A percentile compares a stretch with the other conserved stretches of the same genome.
These are phyloP conservation scores for Chenopodium suecicum DNA, from an alignment of 148 eudicot species.

Conservation along the genomic window DNA sequence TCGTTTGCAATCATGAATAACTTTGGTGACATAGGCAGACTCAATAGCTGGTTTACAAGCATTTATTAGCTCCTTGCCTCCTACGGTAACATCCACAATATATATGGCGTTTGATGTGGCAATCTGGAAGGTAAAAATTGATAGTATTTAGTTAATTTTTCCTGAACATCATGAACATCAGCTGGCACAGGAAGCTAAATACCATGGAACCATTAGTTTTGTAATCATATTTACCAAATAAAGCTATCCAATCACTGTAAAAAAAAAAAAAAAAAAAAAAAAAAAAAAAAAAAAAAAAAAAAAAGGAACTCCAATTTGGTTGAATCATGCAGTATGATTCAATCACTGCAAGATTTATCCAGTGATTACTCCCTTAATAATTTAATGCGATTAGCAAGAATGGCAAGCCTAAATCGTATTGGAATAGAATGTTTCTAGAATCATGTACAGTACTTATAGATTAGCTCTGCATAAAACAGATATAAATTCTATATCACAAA, in stretches of 20 bases:
- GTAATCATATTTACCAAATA: too few species aligned
- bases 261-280: too few species aligned
- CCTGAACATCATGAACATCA: background rate
- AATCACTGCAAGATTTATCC: background rate
- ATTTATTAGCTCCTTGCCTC: slow-evolving; percentile 28
- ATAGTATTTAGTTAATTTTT: background rate
- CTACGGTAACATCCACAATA: slow-evolving; percentile 28
- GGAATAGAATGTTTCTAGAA: background rate
- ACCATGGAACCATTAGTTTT: background rate
- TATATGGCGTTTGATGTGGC: slow-evolving; percentile 23
- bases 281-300: too few species aligned
- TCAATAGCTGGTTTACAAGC: slow-evolving; percentile 35
- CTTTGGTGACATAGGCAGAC: slow-evolving; percentile 32
- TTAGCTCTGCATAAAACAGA: background rate
- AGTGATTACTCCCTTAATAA: background rate
- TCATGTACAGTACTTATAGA: background rate
- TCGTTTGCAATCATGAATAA: slow-evolving; percentile 36
- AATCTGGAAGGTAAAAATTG: slow-evolving; percentile 20
- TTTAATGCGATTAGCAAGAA: background rate
- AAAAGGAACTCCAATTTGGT: background rate
- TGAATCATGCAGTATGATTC: background rate
- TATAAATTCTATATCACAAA: background rate
- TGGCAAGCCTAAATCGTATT: background rate
- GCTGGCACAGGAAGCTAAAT: background rate
- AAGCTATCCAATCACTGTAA: too few species aligned